Base-by-base conservation (phyloP, 495 filamentous ascomycete species). In the Mycothermus thermophilus region DNA sequence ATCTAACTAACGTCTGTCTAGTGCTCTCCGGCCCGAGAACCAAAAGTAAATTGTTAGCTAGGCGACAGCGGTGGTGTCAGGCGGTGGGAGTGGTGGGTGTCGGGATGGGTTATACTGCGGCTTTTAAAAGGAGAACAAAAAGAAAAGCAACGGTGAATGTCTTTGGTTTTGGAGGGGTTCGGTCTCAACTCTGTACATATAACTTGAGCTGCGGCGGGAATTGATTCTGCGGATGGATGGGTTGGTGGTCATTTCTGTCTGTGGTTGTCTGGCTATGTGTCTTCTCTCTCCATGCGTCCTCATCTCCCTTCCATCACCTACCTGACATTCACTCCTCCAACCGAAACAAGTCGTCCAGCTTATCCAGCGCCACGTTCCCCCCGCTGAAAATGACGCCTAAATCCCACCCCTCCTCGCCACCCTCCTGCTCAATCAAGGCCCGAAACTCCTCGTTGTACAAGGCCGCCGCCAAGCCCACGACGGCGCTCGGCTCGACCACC, bases 21-120 rank as follows among this genome's bases (percentile, higher is more conserved):
- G 77, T 44, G 72, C 75, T 55, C 81, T 94, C 57, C 81, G 85
- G 47, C 86, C 86, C 47, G 86, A 94, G 71, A 93, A 93, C 74
- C 77, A 82, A 65, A 79, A 82, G 63, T 86, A 83, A 69, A n/a
- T n/a, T n/a, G n/a, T n/a, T n/a, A n/a, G n/a, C n/a, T n/a, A n/a
- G n/a, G n/a, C n/a, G n/a, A n/a, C n/a, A n/a, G n/a, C n/a, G 31
- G 17, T 27, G 39, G n/a, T 38, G 37, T 29, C 7, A 20, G 36
- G 32, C 16, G 33, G 15, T 37, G 45, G 18, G 23, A n/a, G n/a
- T n/a, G n/a, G n/a, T n/a, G n/a, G 37, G 17, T 13, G 37, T 31
- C 13, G 37, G 36, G 36, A 32, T 38, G 37, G 38, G 35, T n/a
- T n/a, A n/a, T n/a, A n/a, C n/a, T n/a, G n/a, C n/a, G n/a, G n/a